These are phyloP conservation scores for Trypanosoma mega DNA, from an alignment of 208 protist species.

Conservation along the genomic window DNA sequence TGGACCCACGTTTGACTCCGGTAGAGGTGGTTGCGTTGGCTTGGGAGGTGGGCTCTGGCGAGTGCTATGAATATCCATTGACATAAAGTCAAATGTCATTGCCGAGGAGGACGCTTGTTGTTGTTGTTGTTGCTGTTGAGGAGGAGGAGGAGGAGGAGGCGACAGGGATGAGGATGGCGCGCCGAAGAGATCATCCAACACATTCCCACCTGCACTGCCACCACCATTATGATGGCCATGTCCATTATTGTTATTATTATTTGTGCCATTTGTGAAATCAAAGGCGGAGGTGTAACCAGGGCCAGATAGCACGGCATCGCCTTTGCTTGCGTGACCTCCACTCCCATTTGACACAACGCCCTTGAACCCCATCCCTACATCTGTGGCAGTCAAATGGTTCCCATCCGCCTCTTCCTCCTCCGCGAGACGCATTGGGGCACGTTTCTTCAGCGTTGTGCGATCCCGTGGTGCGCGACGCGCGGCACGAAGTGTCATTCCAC, in stretches of 20 bases:
- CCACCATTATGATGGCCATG: not conserved
- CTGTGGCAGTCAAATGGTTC: not conserved
- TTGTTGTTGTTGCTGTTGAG: too few relatives aligned
- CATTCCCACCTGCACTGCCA: not conserved
- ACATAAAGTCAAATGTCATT: too few relatives aligned
- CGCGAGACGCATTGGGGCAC: constrained; percentile 17
- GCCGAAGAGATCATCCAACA: constrained; percentile 35
- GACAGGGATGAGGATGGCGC: not conserved
- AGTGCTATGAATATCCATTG: too few relatives aligned
- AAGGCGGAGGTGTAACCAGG: not conserved
- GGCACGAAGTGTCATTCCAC: constrained; percentile 12
- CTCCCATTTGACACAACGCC: too few relatives aligned
- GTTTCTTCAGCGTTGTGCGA: constrained; percentile 26
- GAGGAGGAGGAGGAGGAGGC: not conserved
- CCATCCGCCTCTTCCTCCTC: not conserved
- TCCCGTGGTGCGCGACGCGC: not conserved
- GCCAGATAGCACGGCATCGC: too few relatives aligned
- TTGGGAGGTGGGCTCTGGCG: too few relatives aligned
- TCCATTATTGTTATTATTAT: not conserved
- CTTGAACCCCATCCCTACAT: constrained; percentile 2
- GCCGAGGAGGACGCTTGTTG: too few relatives aligned
- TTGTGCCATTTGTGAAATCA: not conserved
- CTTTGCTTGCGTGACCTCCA: too few relatives aligned
- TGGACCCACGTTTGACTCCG: too few relatives aligned
- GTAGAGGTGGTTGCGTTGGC: too few relatives aligned